Conservation (phyloP, 2,329 filamentous ascomycete species). For the Colletotrichum horii region DNA sequence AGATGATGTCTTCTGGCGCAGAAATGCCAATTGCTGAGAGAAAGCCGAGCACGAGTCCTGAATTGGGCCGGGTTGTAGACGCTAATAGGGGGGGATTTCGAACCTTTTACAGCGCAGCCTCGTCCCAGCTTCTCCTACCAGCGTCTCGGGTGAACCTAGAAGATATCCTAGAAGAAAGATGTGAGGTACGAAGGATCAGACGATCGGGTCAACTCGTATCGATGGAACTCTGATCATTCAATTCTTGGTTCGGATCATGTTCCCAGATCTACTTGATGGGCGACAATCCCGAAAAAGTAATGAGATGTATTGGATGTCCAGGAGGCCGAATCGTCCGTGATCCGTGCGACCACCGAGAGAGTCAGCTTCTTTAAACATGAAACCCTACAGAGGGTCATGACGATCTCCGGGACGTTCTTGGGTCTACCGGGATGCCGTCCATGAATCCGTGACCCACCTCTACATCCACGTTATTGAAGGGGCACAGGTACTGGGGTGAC, state of each 20-base stretch:
- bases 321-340: background rate
- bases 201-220: background rate
- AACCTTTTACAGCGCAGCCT: rapidly evolving
- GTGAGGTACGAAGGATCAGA: background rate
- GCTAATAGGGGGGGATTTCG: background rate
- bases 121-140: background rate
- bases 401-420: background rate
- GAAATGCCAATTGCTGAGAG: background rate
- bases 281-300: rapidly evolving
- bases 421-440: background rate
- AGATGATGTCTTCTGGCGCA: background rate
- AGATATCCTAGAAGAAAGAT: background rate
- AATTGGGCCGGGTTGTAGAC: background rate
- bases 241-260: background rate
- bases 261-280: background rate
- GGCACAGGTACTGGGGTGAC: background rate
- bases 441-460: background rate
- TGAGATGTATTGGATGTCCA: rapidly evolving
- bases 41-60: background rate
- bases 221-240: background rate
- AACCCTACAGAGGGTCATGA: background rate
- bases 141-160: background rate
- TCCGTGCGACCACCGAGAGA: background rate
- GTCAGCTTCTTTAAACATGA: background rate
- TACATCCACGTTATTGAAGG: background rate